Conservation (phyloP, 2,329 filamentous ascomycete species). For the Fulvia fulva region DNA sequence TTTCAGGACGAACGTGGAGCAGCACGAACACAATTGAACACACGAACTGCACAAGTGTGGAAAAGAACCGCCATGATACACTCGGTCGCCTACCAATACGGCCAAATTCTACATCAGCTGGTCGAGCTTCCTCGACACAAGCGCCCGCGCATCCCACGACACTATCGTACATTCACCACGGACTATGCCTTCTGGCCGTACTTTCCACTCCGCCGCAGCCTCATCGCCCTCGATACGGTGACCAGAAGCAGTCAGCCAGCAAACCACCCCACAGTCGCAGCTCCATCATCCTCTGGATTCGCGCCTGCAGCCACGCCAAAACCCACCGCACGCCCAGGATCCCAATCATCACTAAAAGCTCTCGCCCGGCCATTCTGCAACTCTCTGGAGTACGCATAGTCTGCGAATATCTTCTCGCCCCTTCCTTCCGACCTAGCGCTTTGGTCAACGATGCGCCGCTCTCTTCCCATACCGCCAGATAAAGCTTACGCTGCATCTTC, state of each 20-base stretch:
- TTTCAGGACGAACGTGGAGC: too few relatives aligned
- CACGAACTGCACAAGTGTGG: too few relatives aligned
- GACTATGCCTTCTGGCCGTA: neutral
- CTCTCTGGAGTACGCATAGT: conserved; percentile 18
- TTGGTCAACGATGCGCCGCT: neutral
- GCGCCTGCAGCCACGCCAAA: conserved; percentile 3
- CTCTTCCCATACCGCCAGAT: neutral
- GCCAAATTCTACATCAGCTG: too few relatives aligned
- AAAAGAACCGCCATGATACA: too few relatives aligned
- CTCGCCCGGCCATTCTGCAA: conserved; percentile 15
- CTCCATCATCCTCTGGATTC: neutral
- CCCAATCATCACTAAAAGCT: conserved; percentile 22
- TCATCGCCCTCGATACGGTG: neutral
- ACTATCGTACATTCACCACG: neutral
- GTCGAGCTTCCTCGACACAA: too few relatives aligned
- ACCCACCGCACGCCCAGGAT: conserved; percentile 16
- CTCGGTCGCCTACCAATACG: too few relatives aligned
- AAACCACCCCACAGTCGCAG: neutral
- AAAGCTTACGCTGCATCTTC: conserved; percentile 7
- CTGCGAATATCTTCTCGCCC: conserved; percentile 11
- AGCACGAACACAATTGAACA: too few relatives aligned
- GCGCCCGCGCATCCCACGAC: neutral
- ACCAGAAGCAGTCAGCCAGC: neutral
- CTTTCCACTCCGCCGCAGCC: neutral
- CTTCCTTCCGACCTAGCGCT: conserved; percentile 1